phyloP scores from a whole-genome alignment of 129 eudicot genomes.

The Flaveria ramosissima region DNA sequence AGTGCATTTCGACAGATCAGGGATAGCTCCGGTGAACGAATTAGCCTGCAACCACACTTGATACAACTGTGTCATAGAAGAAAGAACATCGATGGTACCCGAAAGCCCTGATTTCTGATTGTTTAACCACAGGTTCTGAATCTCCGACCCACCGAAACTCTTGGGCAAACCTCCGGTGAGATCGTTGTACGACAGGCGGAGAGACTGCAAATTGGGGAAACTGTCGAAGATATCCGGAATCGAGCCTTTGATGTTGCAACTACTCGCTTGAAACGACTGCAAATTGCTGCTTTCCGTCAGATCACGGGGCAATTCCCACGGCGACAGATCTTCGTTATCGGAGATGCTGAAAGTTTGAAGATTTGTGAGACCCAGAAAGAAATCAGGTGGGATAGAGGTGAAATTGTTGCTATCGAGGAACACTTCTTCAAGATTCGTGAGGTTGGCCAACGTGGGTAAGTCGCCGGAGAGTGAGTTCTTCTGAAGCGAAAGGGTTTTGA shows the following conservation, averaged over 20 bases:
- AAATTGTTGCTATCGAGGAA: slow-evolving; percentile 45
- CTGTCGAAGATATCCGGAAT: slow-evolving; percentile 59
- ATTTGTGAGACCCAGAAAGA: slow-evolving; percentile 45
- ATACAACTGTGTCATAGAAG: slow-evolving; percentile 45
- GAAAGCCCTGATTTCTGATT: slow-evolving; percentile 44
- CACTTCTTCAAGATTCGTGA: slow-evolving; percentile 36
- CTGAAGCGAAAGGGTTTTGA: slow-evolving; percentile 45
- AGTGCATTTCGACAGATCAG: slow-evolving; percentile 50
- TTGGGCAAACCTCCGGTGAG: slow-evolving; percentile 53
- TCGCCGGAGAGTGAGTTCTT: slow-evolving; percentile 50
- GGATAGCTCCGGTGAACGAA: slow-evolving; percentile 57
- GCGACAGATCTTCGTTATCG: slow-evolving; percentile 41
- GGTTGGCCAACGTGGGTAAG: slow-evolving; percentile 57
- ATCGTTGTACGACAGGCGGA: slow-evolving; percentile 54
- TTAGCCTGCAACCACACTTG: slow-evolving; percentile 74
- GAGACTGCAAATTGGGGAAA: slow-evolving; percentile 43
- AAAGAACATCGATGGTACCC: slow-evolving; percentile 50
- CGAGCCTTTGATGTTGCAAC: slow-evolving; percentile 35
- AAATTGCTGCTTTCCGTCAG: slow-evolving; percentile 41
- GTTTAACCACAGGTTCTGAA: slow-evolving; percentile 61
- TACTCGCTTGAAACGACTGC: slow-evolving; percentile 41
- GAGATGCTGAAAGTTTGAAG: slow-evolving; percentile 43
- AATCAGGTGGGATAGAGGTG: slow-evolving; percentile 44
- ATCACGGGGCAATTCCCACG: slow-evolving; percentile 54
- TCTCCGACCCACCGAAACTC: slow-evolving; percentile 43